Evolutionary conservation across 805 yeast species (phyloP), one percentile per base, ranked within the genome.

Genomic region (Helenozyma rhizophorensis): DNA sequence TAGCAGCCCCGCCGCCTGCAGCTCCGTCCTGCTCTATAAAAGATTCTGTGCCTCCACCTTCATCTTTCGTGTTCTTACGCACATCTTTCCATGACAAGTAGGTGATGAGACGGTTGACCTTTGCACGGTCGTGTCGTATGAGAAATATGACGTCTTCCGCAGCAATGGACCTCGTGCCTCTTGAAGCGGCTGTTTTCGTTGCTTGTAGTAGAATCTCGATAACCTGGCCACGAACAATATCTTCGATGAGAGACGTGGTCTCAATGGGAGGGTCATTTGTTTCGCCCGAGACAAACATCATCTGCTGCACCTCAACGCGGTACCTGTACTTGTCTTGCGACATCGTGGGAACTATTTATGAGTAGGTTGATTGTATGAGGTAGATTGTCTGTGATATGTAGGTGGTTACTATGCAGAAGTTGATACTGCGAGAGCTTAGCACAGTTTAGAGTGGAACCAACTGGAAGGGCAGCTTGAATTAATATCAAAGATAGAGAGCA

Each of bases 221-320:
- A 23, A 93, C 97, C 57, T 93, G 98, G 1, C 93, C 93, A 27
- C 94, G 71, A 2, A 93, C 97, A 28, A 93, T 87, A 53, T 93
- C 97, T 54, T 93, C 98, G 26, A 90, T 87, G 33, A 93, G 62
- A n/a, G 90, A 78, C 0, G 96, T 84, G 0, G 97, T 86, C 43
- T 85, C 95, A 11, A 82, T 73, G 0, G 97, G 95, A 2, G 97
- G 94, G 50, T 93, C 98, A 46, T 84, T 85, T 1, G 93, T 78
- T 56, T 93, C 97, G 2, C 98, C 98, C 34, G 83, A 74, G 35
- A 93, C 98, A 67, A 93, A 93, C 98, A 93, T 93, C 98, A 93
- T 93, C 65, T 85, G 72, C 60, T 93, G 98, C 50, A 93, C 93
- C 64, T 93, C 98, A 23, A 84, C 76, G 36, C 95, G 70, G 58